Conservation (phyloP, 257 asterid genomes). For the Rubia yunnanensis region DNA sequence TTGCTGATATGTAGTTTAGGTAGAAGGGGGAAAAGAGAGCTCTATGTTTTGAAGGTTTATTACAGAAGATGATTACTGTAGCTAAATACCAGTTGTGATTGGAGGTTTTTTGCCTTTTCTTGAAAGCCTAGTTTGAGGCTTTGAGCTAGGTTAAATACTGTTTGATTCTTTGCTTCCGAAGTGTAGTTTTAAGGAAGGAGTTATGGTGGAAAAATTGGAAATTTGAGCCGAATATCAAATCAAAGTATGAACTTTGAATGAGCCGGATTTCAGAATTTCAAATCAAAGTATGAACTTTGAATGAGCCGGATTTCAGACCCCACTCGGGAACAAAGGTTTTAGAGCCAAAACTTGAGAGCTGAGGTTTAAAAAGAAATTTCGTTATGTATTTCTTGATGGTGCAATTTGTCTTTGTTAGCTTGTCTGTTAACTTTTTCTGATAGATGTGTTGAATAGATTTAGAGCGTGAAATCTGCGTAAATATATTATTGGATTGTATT, state of each 20-base stretch:
- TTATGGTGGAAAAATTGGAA: background rate
- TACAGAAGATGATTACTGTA: background rate
- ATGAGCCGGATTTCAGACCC: background rate
- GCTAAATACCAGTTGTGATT: background rate
- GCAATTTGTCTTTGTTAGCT: background rate
- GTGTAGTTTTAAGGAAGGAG: background rate
- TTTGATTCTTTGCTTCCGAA: background rate
- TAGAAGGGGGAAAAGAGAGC: background rate
- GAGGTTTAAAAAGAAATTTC: no score
- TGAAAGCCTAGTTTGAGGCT: background rate
- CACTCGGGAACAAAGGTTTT: no score
- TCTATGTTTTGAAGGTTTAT: background rate
- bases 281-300: background rate
- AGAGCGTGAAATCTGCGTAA: background rate
- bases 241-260: background rate
- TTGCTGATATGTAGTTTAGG: background rate
- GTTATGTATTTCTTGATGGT: background rate
- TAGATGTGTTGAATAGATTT: background rate
- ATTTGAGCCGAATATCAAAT: background rate
- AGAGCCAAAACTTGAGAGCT: no score
- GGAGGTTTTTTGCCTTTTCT: background rate
- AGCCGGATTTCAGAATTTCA: background rate
- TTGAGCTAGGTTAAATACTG: background rate
- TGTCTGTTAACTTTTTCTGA: background rate
- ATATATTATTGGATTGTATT: background rate